phyloP scores from a whole-genome alignment of 1,284 basidiomycete species.

The Neotropicomus parvogracilis region DNA sequence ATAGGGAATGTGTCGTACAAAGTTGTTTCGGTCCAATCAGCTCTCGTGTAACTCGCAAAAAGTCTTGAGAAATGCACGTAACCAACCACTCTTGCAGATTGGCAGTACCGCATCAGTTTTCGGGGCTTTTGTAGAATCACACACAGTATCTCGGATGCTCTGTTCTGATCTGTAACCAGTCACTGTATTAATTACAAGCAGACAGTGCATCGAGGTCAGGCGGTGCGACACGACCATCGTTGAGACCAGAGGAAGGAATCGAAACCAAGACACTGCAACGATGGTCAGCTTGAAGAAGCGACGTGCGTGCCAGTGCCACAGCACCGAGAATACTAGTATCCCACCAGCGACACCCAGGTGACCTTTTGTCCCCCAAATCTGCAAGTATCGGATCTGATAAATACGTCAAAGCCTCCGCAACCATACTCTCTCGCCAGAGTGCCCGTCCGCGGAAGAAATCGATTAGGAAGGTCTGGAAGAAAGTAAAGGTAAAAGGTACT shows the following conservation, averaged over 20 bases:
- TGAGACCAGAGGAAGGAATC: neutral
- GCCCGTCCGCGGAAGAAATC: constrained; percentile 12
- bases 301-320: too few species aligned
- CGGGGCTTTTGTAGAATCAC: neutral
- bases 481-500: constrained; percentile 13
- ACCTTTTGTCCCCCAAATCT: constrained; percentile 10
- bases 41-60: too few species aligned
- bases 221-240: neutral
- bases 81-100: too few species aligned
- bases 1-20: too few species aligned
- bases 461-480: neutral
- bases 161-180: constrained; percentile 1
- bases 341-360: constrained; percentile 10
- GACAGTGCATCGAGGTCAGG: neutral
- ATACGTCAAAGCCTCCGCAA: constrained; percentile 1
- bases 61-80: too few species aligned
- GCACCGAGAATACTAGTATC: neutral
- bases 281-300: constrained; percentile 6
- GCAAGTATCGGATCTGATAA: constrained; percentile 18
- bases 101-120: neutral
- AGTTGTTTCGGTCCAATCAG: too few species aligned
- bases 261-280: neutral
- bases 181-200: neutral
- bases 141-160: neutral
- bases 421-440: neutral